Evolutionary conservation across 306 rosid species (phyloP), one percentile per base, ranked within the genome.

Genomic region (Cucurbita argyrosperma): DNA sequence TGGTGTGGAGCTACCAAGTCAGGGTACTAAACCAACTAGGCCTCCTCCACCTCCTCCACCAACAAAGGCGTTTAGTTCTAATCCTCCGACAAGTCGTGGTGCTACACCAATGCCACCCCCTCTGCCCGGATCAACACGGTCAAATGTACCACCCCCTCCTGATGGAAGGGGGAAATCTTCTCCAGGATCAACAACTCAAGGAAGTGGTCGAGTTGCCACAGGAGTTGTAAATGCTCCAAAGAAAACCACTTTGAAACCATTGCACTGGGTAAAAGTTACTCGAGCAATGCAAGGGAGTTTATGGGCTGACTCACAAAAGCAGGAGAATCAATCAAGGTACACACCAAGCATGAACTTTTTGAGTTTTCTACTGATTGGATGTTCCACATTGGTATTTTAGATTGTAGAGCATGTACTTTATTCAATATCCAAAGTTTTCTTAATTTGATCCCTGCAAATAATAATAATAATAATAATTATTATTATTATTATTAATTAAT

Each of bases 221-320:
- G 84, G 78, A 53, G 74, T 72, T 58, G 75, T 71, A 72, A 84
- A 6, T 86, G 84, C 92, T 68, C 94, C 91, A 8, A 90, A 94
- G 82, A 94, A 84, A 82, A 71, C 79, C 84, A 74, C 87, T 5
- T 82, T 94, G 62, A 94, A 89, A 85, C 96, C 97, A 59, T 71
- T 94, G 57, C 98, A 94, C 70, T 94, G 98, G 98, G 97, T 90
- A 63, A 94, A 94, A 83, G 97, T 93, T 76, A 86, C 96, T 47
- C 86, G 98, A 75, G 92, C 96, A 79, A 12, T 85, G 82, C 84
- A 93, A 79, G 98, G 97, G 72, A 94, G 98, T 83, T 77, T 94
- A 71, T 94, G 98, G 98, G 98, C 89, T 62, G 98, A 94, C 82
- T 85, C 97, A 54, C 89, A 82, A 7, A 88, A 94, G 79, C 98